phyloP scores from a whole-genome alignment of 2,329 filamentous ascomycete genomes.

The Lachnellula occidentalis region DNA sequence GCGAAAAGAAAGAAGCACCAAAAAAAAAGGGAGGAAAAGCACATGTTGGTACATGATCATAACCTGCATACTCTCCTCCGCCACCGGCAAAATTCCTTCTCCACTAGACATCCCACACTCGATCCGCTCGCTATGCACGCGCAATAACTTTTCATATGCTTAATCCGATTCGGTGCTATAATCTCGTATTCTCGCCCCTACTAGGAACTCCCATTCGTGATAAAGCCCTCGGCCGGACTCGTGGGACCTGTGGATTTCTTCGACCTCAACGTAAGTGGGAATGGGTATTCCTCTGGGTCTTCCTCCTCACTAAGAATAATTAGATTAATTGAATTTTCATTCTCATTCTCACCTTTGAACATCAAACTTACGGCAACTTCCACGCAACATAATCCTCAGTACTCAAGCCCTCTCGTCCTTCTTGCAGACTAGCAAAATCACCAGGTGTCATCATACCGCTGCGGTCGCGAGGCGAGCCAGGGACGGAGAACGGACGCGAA shows the following conservation, averaged over 20 bases:
- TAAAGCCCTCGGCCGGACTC: conserved; percentile 24
- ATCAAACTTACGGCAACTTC: conserved; percentile 83
- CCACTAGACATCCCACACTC: no score
- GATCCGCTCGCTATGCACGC: no score
- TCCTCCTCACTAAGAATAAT: conserved; percentile 70
- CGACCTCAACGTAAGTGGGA: conserved; percentile 59
- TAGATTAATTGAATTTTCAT: conserved; percentile 18
- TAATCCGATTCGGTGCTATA: background rate
- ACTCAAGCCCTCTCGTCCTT: conserved; percentile 84
- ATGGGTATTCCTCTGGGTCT: conserved; percentile 74
- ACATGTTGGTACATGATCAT: no score
- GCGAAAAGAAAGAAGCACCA: no score
- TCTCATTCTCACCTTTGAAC: background rate
- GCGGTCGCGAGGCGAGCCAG: conserved; percentile 84
- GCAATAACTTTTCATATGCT: background rate
- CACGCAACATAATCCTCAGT: conserved; percentile 98
- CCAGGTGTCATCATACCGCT: conserved; percentile 98
- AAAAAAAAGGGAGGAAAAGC: no score
- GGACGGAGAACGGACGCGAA: conserved; percentile 86
- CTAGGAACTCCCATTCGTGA: conserved; percentile 26
- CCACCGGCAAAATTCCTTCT: background rate
- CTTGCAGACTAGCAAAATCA: conserved; percentile 93
- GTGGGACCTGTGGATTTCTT: conserved; percentile 32
- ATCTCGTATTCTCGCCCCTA: background rate
- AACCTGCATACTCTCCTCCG: no score